Base-by-base conservation (phyloP, 2,329 filamentous ascomycete species). In the Neobulgaria alba region DNA sequence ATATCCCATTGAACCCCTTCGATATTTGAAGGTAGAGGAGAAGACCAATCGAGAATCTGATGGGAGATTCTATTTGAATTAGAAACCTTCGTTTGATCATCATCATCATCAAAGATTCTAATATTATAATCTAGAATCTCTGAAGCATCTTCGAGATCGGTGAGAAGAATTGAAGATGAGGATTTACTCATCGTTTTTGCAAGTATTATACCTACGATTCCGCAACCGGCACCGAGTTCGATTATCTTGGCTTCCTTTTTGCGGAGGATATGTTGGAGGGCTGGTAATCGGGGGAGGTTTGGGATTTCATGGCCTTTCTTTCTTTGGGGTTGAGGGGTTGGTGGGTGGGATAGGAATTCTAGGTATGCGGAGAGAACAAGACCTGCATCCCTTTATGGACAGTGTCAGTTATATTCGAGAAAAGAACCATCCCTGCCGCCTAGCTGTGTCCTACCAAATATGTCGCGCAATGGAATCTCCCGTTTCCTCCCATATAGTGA, bases 391-490 rank as follows among this genome's bases (percentile, higher is more conserved):
- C 51, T 64, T 26, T 26, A 12, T 26, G 23, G 23, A 31, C 12
- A 54, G 8, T 33, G 33, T 43, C 35, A 48, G 47, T 52, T 39
- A 46, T 42, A 15, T 5, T 14, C 21, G 23, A 43, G 36, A 37
- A n/a, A 36, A 15, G 7, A 37, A 33, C 53, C 47, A 26, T 52
- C 52, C 48, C 47, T 52, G 43, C 37, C 45, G 29, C n/a, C n/a
- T n/a, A n/a, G n/a, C n/a, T n/a, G n/a, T 30, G 42, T 43, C 53
- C 43, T 66, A 80, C 81, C 81, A 85, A 36, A 85, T 68, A 62
- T 85, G 81, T 31, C 79, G 67, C 4, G 81, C 81, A 53, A 85
- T 85, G 56, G 77, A 82, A 54, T 85, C 80, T 3, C 80, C 79
- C 0, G 77, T 82, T 53, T 85, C 81, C 57, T 85, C 81, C 66